These are phyloP conservation scores for Magnolia officinalis DNA, from an alignment of 164 flowering plant species.

Conservation along the genomic window DNA sequence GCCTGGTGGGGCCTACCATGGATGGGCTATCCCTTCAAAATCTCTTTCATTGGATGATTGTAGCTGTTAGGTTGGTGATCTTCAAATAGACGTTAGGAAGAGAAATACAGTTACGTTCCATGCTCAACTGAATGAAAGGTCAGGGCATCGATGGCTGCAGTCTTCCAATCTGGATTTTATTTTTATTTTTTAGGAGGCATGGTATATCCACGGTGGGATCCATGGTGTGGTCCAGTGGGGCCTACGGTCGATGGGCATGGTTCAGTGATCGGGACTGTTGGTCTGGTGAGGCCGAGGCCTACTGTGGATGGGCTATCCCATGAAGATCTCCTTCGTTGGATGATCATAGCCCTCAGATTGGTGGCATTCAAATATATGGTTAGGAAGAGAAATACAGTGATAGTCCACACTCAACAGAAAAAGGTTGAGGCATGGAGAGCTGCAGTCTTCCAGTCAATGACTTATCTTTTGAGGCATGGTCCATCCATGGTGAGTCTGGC, in stretches of 20 bases:
- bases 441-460: not conserved
- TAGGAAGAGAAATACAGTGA: not conserved
- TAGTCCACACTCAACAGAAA: not conserved
- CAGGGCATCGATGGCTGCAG: not conserved
- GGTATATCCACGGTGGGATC: not conserved
- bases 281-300: too few species aligned
- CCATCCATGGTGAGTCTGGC: not conserved
- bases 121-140: not conserved
- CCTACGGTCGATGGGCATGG: not conserved
- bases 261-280: too few species aligned
- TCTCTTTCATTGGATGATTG: not conserved
- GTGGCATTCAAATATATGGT: not conserved
- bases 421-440: not conserved
- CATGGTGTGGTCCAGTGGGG: not conserved
- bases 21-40: not conserved
- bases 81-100: not conserved
- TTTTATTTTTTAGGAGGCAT: not conserved
- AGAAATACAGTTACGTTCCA: not conserved
- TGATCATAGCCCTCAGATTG: too few species aligned
- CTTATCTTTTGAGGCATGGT: not conserved
- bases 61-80: not conserved
- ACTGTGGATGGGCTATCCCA: too few species aligned
- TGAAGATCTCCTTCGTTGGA: too few species aligned
- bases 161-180: not conserved
- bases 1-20: not conserved